phyloP scores from a whole-genome alignment of 306 rosid genomes.

The Dalbergia cultrata region DNA sequence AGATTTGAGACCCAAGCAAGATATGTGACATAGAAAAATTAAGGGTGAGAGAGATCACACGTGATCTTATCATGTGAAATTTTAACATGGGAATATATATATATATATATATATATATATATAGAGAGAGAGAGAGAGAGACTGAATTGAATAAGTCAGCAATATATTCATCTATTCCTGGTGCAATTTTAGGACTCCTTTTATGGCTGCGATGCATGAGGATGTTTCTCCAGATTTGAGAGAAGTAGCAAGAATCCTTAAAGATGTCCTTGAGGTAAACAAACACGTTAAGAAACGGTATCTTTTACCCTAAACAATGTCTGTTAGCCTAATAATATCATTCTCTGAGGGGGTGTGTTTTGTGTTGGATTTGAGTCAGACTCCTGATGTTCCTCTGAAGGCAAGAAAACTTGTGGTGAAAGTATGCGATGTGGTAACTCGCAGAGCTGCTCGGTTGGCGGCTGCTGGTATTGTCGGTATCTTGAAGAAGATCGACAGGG shows the following conservation, averaged over 20 bases:
- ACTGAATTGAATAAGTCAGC: too few species aligned
- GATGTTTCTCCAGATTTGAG: constrained; percentile 68
- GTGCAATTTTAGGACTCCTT: constrained; percentile 59
- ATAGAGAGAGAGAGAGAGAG: neutral
- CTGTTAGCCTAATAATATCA: neutral
- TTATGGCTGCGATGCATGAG: constrained; percentile 75
- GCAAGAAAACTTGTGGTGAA: constrained; percentile 71
- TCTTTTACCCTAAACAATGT: neutral
- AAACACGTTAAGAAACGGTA: neutral
- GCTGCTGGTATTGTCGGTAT: constrained; percentile 85
- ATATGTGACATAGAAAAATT: too few species aligned
- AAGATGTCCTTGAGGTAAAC: constrained; percentile 66
- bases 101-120: too few species aligned
- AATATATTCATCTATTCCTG: constrained; percentile 7
- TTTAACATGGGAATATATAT: too few species aligned
- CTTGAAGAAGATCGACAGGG: constrained; percentile 88
- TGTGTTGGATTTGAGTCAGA: constrained; percentile 53
- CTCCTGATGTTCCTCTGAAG: constrained; percentile 65
- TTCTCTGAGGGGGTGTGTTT: neutral
- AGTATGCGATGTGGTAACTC: constrained; percentile 72
- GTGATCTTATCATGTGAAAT: too few species aligned
- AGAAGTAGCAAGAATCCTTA: constrained; percentile 60
- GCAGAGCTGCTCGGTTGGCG: constrained; percentile 82
- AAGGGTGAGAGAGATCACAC: too few species aligned
- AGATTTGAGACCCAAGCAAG: too few species aligned